Conservation (phyloP, 2,329 filamentous ascomycete species). For the Aspergillus clavatus region DNA sequence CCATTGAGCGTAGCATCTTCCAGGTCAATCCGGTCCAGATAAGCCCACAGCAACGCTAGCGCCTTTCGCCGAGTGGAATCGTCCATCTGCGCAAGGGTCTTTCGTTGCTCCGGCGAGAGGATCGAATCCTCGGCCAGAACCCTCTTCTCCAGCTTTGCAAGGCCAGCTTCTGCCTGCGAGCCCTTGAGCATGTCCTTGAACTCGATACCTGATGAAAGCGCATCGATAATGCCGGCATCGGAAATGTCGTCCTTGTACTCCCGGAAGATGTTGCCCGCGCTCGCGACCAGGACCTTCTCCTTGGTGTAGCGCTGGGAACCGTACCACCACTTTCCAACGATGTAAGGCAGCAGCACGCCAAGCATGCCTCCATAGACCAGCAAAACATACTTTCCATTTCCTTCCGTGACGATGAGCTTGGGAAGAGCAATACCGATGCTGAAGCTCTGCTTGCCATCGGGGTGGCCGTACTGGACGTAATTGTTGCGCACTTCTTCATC, state of each 20-base stretch:
- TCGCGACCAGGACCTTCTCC: constrained; percentile 88
- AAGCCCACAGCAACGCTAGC: constrained; percentile 87
- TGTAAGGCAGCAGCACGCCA: constrained; percentile 83
- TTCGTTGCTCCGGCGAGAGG: constrained; percentile 68
- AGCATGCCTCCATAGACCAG: constrained; percentile 83
- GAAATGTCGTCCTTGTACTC: constrained; percentile 84
- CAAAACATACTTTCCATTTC: constrained; percentile 92
- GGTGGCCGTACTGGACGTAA: constrained; percentile 91
- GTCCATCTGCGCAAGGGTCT: constrained; percentile 74
- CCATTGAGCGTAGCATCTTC: constrained; percentile 71
- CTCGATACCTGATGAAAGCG: constrained; percentile 81
- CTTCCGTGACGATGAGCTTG: constrained; percentile 85
- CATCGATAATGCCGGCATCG: constrained; percentile 71
- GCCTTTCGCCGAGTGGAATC: constrained; percentile 77
- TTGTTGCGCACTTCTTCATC: constrained; percentile 97
- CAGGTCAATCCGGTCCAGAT: constrained; percentile 82
- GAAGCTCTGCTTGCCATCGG: constrained; percentile 96
- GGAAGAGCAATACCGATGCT: constrained; percentile 96
- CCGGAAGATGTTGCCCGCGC: constrained; percentile 88
- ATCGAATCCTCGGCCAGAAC: constrained; percentile 61
- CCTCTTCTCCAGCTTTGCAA: constrained; percentile 78
- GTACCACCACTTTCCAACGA: constrained; percentile 98
- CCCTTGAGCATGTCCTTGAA: constrained; percentile 72
- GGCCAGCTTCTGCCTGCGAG: constrained; percentile 71
- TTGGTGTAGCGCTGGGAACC: constrained; percentile 89